phyloP scores from a whole-genome alignment of 768 basidiomycete species.

The Pleurotus eryngii region DNA sequence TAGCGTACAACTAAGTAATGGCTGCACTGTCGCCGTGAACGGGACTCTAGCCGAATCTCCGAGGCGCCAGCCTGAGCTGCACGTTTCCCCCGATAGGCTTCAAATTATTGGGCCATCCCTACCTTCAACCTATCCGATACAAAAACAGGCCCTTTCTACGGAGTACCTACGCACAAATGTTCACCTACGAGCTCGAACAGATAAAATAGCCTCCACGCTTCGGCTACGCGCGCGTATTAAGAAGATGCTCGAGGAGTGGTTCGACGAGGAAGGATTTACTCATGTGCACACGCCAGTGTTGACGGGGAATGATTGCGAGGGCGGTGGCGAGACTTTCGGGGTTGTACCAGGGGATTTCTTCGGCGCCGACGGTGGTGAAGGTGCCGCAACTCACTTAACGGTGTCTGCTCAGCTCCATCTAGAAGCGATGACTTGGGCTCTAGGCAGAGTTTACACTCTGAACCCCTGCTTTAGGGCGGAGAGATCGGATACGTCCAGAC shows the following conservation, averaged over 20 bases:
- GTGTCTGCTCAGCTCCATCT: constrained; percentile 97
- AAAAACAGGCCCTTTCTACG: constrained; percentile 77
- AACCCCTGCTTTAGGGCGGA: constrained; percentile 96
- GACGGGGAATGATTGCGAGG: constrained; percentile 92
- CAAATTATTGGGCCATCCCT: too few relatives aligned
- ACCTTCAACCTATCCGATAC: constrained; percentile 68
- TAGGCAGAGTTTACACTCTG: constrained; percentile 87
- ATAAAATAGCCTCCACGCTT: constrained; percentile 68
- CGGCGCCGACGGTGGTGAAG: constrained; percentile 38
- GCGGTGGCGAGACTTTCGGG: constrained; percentile 89
- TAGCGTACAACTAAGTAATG: too few relatives aligned
- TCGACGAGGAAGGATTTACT: constrained; percentile 48
- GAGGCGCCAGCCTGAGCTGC: too few relatives aligned
- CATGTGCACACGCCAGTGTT: constrained; percentile 84
- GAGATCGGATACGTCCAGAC: constrained; percentile 80
- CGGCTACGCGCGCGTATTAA: constrained; percentile 62
- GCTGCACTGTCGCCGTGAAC: too few relatives aligned
- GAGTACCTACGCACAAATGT: constrained; percentile 84
- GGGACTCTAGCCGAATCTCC: too few relatives aligned
- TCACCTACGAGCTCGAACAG: constrained; percentile 84
- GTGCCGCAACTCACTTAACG: constrained; percentile 61
- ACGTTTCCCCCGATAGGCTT: too few relatives aligned
- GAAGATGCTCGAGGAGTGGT: constrained; percentile 65
- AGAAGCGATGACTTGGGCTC: constrained; percentile 75
- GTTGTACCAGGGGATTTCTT: constrained; percentile 71